phyloP scores from a whole-genome alignment of 176 grass and related monocot species.

The Chrysopogon serrulatus region DNA sequence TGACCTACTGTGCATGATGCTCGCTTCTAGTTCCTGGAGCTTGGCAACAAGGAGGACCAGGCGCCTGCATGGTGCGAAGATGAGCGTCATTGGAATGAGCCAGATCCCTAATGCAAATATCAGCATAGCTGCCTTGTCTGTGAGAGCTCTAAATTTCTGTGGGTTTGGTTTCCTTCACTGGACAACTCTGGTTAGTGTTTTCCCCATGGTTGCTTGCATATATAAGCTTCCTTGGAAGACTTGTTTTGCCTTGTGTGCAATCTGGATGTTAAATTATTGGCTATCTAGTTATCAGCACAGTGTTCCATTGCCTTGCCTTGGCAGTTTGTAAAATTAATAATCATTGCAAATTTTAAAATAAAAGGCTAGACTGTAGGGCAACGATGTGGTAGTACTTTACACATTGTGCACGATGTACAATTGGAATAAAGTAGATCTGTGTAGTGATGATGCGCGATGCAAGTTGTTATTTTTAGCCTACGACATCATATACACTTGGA shows the following conservation, averaged over 20 bases:
- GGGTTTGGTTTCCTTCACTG: constrained; percentile 28
- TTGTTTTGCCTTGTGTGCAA: constrained; percentile 2
- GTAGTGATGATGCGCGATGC: neutral
- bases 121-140: constrained; percentile 28
- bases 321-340: neutral
- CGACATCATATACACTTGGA: neutral
- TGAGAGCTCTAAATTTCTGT: neutral
- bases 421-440: neutral
- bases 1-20: constrained; percentile 40
- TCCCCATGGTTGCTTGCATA: constrained; percentile 37
- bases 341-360: neutral
- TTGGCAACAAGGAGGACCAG: constrained; percentile 44
- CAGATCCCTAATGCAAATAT: constrained; percentile 52
- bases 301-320: neutral
- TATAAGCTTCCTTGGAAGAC: constrained; percentile 29
- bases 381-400: neutral
- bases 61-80: constrained; percentile 54
- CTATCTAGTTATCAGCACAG: neutral
- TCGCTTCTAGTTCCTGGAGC: constrained; percentile 38
- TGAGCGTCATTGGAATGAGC: constrained; percentile 52
- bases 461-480: neutral
- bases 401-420: neutral
- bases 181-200: constrained; percentile 23
- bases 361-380: neutral
- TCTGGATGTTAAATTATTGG: constrained; percentile 28